Conservation (phyloP, 352 stramenopile species). For the Phytophthora quininea region DNA sequence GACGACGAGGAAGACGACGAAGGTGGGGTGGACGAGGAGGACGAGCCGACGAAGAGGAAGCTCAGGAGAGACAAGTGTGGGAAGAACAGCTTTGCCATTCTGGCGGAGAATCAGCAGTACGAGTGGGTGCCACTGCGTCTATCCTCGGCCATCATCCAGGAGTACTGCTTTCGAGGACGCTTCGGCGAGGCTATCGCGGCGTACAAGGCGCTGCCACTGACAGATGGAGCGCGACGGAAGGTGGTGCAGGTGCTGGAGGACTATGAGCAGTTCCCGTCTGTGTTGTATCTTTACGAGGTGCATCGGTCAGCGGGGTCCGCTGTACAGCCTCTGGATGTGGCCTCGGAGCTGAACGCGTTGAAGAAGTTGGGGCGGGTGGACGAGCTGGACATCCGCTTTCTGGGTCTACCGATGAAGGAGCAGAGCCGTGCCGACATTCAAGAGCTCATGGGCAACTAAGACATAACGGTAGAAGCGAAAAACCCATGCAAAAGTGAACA, state of each 20-base stretch:
- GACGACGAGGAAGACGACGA: conserved; percentile 19
- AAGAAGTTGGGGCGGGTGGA: conserved; percentile 49
- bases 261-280: conserved; percentile 59
- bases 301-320: conserved; percentile 35
- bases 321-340: conserved; percentile 44
- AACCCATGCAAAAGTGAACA: conserved; percentile 4
- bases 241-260: conserved; percentile 47
- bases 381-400: conserved; percentile 53
- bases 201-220: conserved; percentile 50
- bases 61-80: conserved; percentile 13
- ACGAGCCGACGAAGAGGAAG: conserved; percentile 1
- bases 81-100: conserved; percentile 7
- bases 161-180: conserved; percentile 61
- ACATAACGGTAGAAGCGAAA: neutral
- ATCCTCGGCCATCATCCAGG: conserved; percentile 40
- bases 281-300: conserved; percentile 56
- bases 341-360: conserved; percentile 52
- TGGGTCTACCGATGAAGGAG: conserved; percentile 48
- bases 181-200: conserved; percentile 60
- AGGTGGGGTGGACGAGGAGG: neutral
- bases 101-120: conserved; percentile 25
- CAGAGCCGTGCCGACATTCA: conserved; percentile 64
- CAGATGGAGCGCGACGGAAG: conserved; percentile 30
- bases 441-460: conserved; percentile 43
- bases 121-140: conserved; percentile 38